Evolutionary conservation across 2,329 filamentous ascomycete genomes (phyloP).

Genomic region (Pseudocercospora crystallina): DNA sequence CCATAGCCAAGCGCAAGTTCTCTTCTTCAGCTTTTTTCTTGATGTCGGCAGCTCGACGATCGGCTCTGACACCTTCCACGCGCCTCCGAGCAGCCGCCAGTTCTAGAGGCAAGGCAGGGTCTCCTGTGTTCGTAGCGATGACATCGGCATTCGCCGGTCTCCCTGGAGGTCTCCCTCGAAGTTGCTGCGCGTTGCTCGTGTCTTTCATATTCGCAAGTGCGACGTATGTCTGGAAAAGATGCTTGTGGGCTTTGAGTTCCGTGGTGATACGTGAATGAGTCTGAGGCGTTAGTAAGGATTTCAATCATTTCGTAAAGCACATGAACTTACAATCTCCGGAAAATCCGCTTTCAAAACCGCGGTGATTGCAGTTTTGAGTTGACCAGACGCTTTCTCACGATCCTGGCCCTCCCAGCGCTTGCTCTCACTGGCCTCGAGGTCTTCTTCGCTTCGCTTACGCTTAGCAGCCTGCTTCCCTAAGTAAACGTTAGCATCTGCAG

Average conservation of each 20-base stretch:
- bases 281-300: too few species aligned
- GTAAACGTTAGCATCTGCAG: too few species aligned
- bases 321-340: conserved; percentile 34
- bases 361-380: conserved; percentile 21
- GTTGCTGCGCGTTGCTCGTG: conserved; percentile 5
- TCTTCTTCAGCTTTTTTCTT: conserved; percentile 35
- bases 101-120: conserved; percentile 31
- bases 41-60: conserved; percentile 20
- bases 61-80: conserved; percentile 20
- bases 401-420: conserved; percentile 25
- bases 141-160: conserved; percentile 23
- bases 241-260: conserved; percentile 29
- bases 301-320: too few species aligned
- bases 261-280: conserved; percentile 31
- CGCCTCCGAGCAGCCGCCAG: conserved; percentile 36
- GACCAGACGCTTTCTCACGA: conserved; percentile 15
- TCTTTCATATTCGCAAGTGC: conserved; percentile 30
- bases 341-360: conserved; percentile 45
- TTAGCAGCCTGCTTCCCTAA: conserved; percentile 22
- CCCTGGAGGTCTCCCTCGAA: conserved; percentile 20
- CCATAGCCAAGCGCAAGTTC: conserved; percentile 35
- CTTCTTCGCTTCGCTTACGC: conserved; percentile 27
- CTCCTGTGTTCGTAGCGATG: conserved; percentile 25
- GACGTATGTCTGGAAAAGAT: conserved; percentile 41
- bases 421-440: conserved; percentile 22